Evolutionary conservation across 805 yeast genomes (phyloP), one percentile per base, ranked within the genome.

Genomic region (Cephaloascus fragrans): DNA sequence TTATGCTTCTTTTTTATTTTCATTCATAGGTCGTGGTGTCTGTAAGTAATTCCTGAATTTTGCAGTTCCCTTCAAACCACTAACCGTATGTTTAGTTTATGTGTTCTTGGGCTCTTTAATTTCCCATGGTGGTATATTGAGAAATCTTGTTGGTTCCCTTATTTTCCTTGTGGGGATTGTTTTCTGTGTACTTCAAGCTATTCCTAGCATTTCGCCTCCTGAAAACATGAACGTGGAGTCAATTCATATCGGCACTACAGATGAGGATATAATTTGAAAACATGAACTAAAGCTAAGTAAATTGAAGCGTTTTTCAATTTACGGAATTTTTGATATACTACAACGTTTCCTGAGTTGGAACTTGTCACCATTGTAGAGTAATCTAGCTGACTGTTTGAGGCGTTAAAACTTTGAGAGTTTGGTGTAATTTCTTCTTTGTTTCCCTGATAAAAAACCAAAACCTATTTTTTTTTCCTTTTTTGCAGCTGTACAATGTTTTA

Each of bases 171-270:
- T 77, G 18, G 96, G 95, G 20, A 52, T 75, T 18, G 72, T 59
- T 3, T 86, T 68, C 57, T 53, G 71, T 37, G 74, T 61, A 1
- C 68, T 86, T 50, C 93, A 86, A 57, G 80, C 82, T 37, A 58
- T 83, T 19, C 87, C 89, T 16, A 73, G 83, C 43, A 65, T 85
- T 33, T 80, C 83, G 39, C 82, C 88, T 20, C 96, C 96, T 16
- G 83, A 75, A 41, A 85, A 82, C 60, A 85, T 87, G 84, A 83
- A 57, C 44, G 59, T 67, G 5, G 71, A 66, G 44, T 67, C 69
- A 2, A 48, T 64, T 16, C 43, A 61, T 29, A 55, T 64, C 34
- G 67, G 65, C 2, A 49, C 55, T 18, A 55, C 57, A 34, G 72
- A 65, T 26, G 72, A 66, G 36, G 71, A 64, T 41, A 54, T 62